phyloP scores from a whole-genome alignment of 129 eudicot genomes.

The Helichrysum umbraculigerum region DNA sequence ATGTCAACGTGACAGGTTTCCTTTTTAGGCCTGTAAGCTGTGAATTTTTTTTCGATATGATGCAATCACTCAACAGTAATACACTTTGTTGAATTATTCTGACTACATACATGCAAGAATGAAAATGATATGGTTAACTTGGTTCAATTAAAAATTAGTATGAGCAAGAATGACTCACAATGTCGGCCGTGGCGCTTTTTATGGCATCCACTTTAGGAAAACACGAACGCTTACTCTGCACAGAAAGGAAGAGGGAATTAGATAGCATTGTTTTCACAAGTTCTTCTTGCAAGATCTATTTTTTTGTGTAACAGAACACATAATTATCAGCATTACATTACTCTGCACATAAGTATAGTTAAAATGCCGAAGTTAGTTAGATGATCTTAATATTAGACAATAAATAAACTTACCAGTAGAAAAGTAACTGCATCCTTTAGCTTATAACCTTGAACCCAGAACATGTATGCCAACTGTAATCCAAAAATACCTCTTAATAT shows the following conservation, averaged over 20 bases:
- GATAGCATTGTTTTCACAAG: not conserved
- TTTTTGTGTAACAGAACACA: too few species aligned
- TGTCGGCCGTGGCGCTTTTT: conserved; percentile 89
- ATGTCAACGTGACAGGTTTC: conserved; percentile 62
- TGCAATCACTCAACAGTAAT: not conserved
- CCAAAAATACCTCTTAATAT: conserved; percentile 15
- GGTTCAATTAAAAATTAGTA: not conserved
- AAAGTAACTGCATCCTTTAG: conserved; percentile 63
- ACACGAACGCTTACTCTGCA: conserved; percentile 89
- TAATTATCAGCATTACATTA: too few species aligned
- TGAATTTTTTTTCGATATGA: not conserved
- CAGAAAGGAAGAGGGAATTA: conserved; percentile 16
- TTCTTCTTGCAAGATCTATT: not conserved
- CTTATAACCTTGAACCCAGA: conserved; percentile 86
- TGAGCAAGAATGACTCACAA: conserved; percentile 61
- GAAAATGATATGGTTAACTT: not conserved
- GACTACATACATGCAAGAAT: not conserved
- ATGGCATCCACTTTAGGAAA: conserved; percentile 92
- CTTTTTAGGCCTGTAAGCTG: conserved; percentile 90
- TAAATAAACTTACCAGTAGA: conserved; percentile 52
- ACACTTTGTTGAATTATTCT: not conserved
- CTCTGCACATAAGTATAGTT: not conserved
- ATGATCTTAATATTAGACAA: not conserved
- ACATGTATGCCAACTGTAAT: conserved; percentile 91
- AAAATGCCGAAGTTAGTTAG: conserved; percentile 2